A percentile compares a stretch with the other conserved stretches of the same genome.
phyloP scores from a whole-genome alignment of 2,329 filamentous ascomycete genomes.

The Plectosphaerella cucumerina region DNA sequence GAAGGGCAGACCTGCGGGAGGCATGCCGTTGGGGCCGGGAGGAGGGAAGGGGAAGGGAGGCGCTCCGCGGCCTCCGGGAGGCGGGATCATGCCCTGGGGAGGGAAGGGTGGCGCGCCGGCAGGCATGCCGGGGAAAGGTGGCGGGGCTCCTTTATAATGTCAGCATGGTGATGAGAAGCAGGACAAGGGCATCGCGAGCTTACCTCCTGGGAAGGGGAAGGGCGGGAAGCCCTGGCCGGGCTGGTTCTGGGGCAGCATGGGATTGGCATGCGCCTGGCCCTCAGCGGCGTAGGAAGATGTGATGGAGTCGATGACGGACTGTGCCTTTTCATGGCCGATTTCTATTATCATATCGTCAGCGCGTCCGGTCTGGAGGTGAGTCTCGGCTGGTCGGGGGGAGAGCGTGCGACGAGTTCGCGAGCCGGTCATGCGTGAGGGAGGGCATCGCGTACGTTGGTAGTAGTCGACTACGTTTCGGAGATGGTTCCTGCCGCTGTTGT shows the following conservation, averaged over 20 bases:
- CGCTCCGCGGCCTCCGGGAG: conserved; percentile 49
- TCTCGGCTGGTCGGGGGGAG: conserved; percentile 2
- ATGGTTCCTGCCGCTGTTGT: conserved; percentile 95
- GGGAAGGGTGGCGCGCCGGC: conserved; percentile 34
- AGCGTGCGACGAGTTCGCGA: background rate
- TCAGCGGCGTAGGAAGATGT: conserved; percentile 93
- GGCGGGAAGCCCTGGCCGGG: conserved; percentile 48
- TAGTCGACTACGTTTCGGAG: conserved; percentile 97
- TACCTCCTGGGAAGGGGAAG: conserved; percentile 56
- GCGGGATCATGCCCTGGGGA: conserved; percentile 37
- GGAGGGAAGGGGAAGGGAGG: conserved; percentile 40
- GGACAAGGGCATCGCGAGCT: conserved; percentile 11
- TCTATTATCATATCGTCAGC: conserved; percentile 46
- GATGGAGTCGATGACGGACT: conserved; percentile 97
- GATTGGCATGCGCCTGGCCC: conserved; percentile 82
- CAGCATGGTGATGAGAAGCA: background rate
- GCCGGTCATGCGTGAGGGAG: background rate
- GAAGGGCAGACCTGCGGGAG: conserved; percentile 39
- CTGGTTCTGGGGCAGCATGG: conserved; percentile 71
- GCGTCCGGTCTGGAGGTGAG: conserved; percentile 4
- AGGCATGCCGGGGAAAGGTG: conserved; percentile 53
- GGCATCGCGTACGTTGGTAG: conserved; percentile 71
- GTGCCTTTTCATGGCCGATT: conserved; percentile 97
- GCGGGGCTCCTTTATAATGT: conserved; percentile 42
- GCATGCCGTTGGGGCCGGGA: conserved; percentile 30